These are phyloP conservation scores for Rhizophora apiculata DNA, from an alignment of 345 rosid genomes.

Conservation along the genomic window DNA sequence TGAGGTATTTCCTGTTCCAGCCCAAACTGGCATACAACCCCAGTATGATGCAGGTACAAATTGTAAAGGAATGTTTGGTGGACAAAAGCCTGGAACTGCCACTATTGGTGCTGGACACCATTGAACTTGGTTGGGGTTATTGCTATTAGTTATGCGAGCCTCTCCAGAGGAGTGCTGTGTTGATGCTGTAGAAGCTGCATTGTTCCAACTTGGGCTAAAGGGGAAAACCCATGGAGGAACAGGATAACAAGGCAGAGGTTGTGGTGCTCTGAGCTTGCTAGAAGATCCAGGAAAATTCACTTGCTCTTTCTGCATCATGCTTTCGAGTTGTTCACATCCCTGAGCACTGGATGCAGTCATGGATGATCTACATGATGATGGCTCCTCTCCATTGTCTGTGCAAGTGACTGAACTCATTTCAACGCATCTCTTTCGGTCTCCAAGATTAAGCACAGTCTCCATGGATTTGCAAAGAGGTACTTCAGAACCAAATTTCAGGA, in stretches of 20 bases:
- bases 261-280: constrained; percentile 43
- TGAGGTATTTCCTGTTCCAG: constrained; percentile 32
- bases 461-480: constrained; percentile 51
- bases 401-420: constrained; percentile 29
- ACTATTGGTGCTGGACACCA: constrained; percentile 48
- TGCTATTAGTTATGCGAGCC: constrained; percentile 12
- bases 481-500: constrained; percentile 64
- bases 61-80: constrained; percentile 60
- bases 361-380: constrained; percentile 39
- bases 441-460: constrained; percentile 43
- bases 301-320: constrained; percentile 26
- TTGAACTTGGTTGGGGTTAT: constrained; percentile 34
- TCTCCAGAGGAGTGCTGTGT: constrained; percentile 34
- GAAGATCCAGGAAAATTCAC: constrained; percentile 13
- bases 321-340: constrained; percentile 30
- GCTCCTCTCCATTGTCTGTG: constrained; percentile 34
- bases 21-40: constrained; percentile 51
- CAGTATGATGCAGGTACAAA: constrained; percentile 62
- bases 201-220: constrained; percentile 37
- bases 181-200: constrained; percentile 22
- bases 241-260: constrained; percentile 32
- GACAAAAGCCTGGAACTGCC: constrained; percentile 45
- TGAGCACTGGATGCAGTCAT: constrained; percentile 25
- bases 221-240: constrained; percentile 58
- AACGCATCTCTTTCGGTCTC: constrained; percentile 36